phyloP scores from a whole-genome alignment of 768 basidiomycete species.

The Trichaptum fuscoviolaceum region DNA sequence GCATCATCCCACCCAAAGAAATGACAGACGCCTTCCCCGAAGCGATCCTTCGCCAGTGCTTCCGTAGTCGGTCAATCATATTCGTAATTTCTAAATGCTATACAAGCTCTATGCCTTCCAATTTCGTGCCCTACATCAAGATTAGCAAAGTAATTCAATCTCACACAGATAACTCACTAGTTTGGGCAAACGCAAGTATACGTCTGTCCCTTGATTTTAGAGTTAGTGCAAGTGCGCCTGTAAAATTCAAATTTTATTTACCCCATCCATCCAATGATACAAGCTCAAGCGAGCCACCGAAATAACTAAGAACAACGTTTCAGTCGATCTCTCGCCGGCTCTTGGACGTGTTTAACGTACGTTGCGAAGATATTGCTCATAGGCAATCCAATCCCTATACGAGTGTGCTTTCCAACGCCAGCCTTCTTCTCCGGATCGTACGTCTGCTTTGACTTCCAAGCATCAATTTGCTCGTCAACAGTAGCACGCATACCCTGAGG shows the following conservation, averaged over 20 bases:
- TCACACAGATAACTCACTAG: constrained; percentile 42
- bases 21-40: background rate
- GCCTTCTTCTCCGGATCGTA: constrained; percentile 38
- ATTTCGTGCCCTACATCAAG: constrained; percentile 75
- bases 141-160: background rate
- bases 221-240: constrained; percentile 7
- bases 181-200: constrained; percentile 75
- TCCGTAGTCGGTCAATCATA: constrained; percentile 2
- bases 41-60: background rate
- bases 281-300: constrained; percentile 78
- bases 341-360: constrained; percentile 49
- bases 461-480: constrained; percentile 68
- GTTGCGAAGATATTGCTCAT: constrained; percentile 89
- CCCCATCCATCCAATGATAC: constrained; percentile 84
- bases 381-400: constrained; percentile 78
- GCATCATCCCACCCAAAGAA: background rate
- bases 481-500: constrained; percentile 68
- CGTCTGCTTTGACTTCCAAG: constrained; percentile 31
- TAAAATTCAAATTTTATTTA: constrained; percentile 28
- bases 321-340: constrained; percentile 76
- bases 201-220: constrained; percentile 61
- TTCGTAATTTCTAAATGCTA: constrained; percentile 20
- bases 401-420: constrained; percentile 48
- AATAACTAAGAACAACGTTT: constrained; percentile 38
- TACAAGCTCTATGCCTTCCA: constrained; percentile 76